Evolutionary conservation across 73 alveolate species (phyloP).

Genomic region (Paramecium primaurelia): DNA sequence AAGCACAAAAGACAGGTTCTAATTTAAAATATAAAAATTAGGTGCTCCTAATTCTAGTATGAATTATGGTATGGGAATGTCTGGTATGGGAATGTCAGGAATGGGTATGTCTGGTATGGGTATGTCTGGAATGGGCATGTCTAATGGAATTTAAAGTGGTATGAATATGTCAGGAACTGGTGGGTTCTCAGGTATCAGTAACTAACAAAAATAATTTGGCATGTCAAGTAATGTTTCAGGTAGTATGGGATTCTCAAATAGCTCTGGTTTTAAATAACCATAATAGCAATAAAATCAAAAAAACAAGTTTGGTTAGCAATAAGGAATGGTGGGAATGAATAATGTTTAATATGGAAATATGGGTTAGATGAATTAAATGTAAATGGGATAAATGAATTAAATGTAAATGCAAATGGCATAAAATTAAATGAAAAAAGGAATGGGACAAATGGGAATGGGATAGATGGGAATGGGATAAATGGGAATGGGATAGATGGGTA

Average conservation of each 20-base stretch:
- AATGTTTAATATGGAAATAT: not conserved
- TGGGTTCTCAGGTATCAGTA: not conserved
- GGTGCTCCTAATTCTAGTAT: not conserved
- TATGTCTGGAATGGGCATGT: not conserved
- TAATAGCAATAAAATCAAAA: not conserved
- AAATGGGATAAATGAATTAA: not conserved
- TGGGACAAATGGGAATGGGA: slow-evolving; percentile 7
- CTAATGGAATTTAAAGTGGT: not conserved
- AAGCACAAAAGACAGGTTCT: not conserved
- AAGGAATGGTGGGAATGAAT: slow-evolving; percentile 14
- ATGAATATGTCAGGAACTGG: not conserved
- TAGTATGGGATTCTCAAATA: slow-evolving; percentile 29
- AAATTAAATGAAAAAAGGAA: not conserved
- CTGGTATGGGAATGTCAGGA: not conserved
- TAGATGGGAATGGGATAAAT: not conserved
- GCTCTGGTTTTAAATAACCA: slow-evolving; percentile 16
- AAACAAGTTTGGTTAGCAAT: not conserved
- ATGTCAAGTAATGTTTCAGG: not conserved
- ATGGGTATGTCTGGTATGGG: not conserved
- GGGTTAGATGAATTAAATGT: not conserved
- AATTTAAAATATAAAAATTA: not conserved
- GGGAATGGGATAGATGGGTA: slow-evolving; percentile 39
- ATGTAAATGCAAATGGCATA: not conserved
- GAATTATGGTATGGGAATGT: not conserved
- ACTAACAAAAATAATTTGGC: not conserved